Evolutionary conservation across 2,329 filamentous ascomycete species (phyloP).

Genomic region (Emmonsiellopsis sp.): DNA sequence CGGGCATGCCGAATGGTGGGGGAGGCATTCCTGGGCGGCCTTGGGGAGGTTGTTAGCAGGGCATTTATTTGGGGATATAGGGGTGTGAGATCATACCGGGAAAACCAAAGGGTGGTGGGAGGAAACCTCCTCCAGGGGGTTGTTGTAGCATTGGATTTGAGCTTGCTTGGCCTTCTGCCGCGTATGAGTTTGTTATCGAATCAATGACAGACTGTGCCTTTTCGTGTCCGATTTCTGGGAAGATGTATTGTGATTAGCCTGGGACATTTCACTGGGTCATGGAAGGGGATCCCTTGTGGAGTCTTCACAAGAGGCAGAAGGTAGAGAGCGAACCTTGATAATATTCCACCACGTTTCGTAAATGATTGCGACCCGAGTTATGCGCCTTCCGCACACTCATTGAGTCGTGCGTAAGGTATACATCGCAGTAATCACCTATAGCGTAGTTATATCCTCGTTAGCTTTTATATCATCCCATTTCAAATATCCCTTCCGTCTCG

Average conservation of each 20-base stretch:
- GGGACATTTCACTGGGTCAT: background rate
- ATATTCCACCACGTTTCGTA: slow-evolving; percentile 96
- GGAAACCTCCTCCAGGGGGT: slow-evolving; percentile 38
- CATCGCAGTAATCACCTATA: slow-evolving; percentile 91
- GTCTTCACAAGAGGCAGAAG: background rate
- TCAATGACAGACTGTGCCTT: slow-evolving; percentile 98
- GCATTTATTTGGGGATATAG: background rate
- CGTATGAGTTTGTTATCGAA: slow-evolving; percentile 92
- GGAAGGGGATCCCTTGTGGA: too few species aligned
- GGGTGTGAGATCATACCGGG: slow-evolving; percentile 38
- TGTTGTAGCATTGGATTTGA: slow-evolving; percentile 77
- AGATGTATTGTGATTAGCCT: background rate
- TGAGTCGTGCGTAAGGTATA: slow-evolving; percentile 98
- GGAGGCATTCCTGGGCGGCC: slow-evolving; percentile 35
- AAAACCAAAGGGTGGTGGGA: slow-evolving; percentile 52
- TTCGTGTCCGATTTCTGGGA: slow-evolving; percentile 86
- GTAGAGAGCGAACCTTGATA: slow-evolving; percentile 65
- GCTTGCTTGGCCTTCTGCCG: slow-evolving; percentile 79
- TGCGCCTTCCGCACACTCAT: slow-evolving; percentile 99
- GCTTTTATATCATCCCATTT: background rate
- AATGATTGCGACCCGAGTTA: slow-evolving; percentile 90
- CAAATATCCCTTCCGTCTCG: background rate
- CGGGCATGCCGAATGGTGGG: slow-evolving; percentile 49
- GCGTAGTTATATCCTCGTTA: background rate
- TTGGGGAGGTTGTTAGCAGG: slow-evolving; percentile 11